A percentile compares a stretch with the other conserved stretches of the same genome.
Conservation (phyloP, 768 basidiomycete genomes). For the Myochromella boudieri region DNA sequence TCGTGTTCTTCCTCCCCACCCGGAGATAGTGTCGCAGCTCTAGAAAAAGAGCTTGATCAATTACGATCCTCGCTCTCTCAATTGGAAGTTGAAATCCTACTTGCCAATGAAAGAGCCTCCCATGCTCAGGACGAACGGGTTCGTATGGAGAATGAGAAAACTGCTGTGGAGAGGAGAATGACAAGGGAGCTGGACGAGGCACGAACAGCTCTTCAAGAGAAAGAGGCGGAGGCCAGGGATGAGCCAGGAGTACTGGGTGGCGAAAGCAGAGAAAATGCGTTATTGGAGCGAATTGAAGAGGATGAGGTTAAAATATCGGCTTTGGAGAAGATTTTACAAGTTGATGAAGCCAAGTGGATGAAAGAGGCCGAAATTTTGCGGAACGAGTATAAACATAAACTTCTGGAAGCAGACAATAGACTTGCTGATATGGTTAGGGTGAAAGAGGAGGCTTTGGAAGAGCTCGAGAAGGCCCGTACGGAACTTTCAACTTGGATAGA, state of each 20-base stretch:
- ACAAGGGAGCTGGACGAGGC: conserved; percentile 45
- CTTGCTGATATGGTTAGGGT: conserved; percentile 49
- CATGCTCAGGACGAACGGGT: conserved; percentile 48
- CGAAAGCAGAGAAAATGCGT: conserved; percentile 54
- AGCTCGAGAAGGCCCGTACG: conserved; percentile 36
- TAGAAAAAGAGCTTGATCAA: conserved; percentile 60
- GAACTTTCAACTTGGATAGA: conserved; percentile 27
- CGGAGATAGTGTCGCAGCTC: conserved; percentile 33
- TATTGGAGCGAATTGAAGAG: conserved; percentile 68
- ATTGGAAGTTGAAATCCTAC: conserved; percentile 44
- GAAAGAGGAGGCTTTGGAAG: conserved; percentile 49
- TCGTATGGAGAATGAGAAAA: conserved; percentile 58
- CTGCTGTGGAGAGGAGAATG: conserved; percentile 49
- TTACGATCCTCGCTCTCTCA: conserved; percentile 39
- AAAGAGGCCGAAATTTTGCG: conserved; percentile 36
- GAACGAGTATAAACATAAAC: conserved; percentile 36
- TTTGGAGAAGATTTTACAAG: conserved; percentile 48
- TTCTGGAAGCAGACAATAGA: conserved; percentile 39
- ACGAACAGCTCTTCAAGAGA: conserved; percentile 45
- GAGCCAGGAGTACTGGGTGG: conserved; percentile 40
- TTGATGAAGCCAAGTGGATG: conserved; percentile 41
- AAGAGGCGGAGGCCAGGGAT: conserved; percentile 57
- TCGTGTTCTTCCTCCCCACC: conserved; percentile 51
- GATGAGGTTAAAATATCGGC: conserved; percentile 66
- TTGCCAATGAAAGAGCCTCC: conserved; percentile 46